Evolutionary conservation across 352 stramenopile genomes (phyloP), one percentile per base, ranked within the genome.

Genomic region (Phytophthora pinifolia): DNA sequence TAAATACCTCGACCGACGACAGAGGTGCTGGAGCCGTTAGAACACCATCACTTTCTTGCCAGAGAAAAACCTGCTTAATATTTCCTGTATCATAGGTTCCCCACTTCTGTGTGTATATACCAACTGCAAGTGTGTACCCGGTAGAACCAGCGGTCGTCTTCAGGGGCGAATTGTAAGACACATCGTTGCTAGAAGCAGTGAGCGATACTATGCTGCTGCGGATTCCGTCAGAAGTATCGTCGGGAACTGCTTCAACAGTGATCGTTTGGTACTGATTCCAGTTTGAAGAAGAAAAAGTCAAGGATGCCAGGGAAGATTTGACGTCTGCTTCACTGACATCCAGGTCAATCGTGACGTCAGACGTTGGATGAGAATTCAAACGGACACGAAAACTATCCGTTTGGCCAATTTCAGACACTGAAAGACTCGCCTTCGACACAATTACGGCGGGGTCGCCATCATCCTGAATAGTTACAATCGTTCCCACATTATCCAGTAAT

Each of bases 391-490:
- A 76, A 8, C 17, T 58, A 54, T 91, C 80, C 5, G 42, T 38
- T 49, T 88, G 78, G 2, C 80, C 78, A 29, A 91, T 84, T 57
- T 91, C 78, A 12, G 80, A 89, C 3, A 80, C 46, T 0, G 78
- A 88, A 13, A 89, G 25, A 46, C 74, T 88, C 4, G 70, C 67
- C 51, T 89, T 91, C 1, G 74, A 75, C n/a, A 91, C 33, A 9
- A 91, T 41, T 8, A 91, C 65, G 0, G 80, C 80, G 3, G 80
- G 46, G 49, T 91, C 80, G 1, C 62, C 63, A 36, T 91, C 80
- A 12, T 91, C 80, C 46, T 67, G 46, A 46, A 91, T 91, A 1
- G 76, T 77, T 36, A 91, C 80, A 42, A 91, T 76, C 13, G 80
- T 74, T 0, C 78, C 74, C 15, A 91, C 60, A 48, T 86, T 86